Conservation (phyloP, 768 basidiomycete species). For the Imleria badia region DNA sequence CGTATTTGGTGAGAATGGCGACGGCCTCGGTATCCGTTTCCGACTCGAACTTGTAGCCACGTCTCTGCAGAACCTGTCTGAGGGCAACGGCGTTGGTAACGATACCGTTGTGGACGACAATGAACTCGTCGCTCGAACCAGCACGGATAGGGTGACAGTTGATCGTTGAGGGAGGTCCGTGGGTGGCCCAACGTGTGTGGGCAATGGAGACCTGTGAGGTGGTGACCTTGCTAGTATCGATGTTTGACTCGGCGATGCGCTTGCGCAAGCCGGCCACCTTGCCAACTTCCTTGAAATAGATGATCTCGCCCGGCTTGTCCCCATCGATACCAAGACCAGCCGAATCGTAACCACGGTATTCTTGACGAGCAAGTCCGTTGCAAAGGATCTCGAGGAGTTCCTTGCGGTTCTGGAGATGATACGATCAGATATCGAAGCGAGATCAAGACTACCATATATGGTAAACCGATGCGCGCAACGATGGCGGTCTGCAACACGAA, state of each 20-base stretch:
- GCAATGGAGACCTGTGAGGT: conserved; percentile 94
- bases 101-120: conserved; percentile 97
- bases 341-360: conserved; percentile 98
- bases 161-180: conserved; percentile 80
- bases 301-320: conserved; percentile 70
- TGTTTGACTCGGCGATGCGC: conserved; percentile 68
- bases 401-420: conserved; percentile 66
- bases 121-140: conserved; percentile 79
- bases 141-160: conserved; percentile 97
- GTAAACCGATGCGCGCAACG: conserved; percentile 7
- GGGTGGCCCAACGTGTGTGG: conserved; percentile 99
- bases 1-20: conserved; percentile 93
- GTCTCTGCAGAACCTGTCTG: conserved; percentile 89
- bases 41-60: conserved; percentile 90
- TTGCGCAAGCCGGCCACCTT: conserved; percentile 94
- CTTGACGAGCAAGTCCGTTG: conserved; percentile 89
- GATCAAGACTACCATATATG: conserved; percentile 18
- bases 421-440: conserved; percentile 12
- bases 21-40: conserved; percentile 99
- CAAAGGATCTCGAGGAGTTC: conserved; percentile 89
- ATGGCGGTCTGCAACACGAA: not conserved
- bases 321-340: conserved; percentile 92
- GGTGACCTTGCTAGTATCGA: conserved; percentile 76
- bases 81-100: conserved; percentile 93
- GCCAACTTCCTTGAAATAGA: conserved; percentile 97